Conservation (phyloP, 331 rosid species). For the Malus hybrid region DNA sequence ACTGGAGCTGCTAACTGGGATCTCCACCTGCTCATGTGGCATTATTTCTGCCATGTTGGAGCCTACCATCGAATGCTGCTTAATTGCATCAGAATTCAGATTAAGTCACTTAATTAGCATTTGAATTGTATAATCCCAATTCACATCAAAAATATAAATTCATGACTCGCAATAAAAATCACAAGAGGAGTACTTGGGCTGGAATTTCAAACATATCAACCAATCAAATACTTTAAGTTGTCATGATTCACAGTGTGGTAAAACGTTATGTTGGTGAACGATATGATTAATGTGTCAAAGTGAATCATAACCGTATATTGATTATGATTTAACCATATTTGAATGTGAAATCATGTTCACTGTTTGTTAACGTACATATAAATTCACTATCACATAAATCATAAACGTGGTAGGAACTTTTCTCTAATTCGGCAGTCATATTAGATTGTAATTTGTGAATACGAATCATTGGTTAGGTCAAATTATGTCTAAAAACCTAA, state of each 20-base stretch:
- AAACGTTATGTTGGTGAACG: too few species aligned
- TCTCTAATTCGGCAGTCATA: background rate
- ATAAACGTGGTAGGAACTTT: background rate
- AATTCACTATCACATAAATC: too few species aligned
- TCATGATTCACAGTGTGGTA: too few species aligned
- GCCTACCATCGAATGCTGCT: constrained; percentile 37
- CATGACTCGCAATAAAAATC: background rate
- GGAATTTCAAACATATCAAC: too few species aligned
- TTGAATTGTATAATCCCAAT: background rate
- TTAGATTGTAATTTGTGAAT: background rate
- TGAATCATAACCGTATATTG: too few species aligned
- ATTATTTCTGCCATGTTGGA: constrained; percentile 40
- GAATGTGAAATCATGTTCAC: too few species aligned
- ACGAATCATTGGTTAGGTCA: background rate
- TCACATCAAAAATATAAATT: background rate
- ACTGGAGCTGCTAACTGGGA: constrained; percentile 43
- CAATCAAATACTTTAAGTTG: too few species aligned
- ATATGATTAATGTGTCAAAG: too few species aligned
- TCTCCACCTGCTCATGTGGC: constrained; percentile 41
- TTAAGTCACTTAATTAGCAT: background rate
- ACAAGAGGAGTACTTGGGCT: too few species aligned
- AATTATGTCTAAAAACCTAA: too few species aligned
- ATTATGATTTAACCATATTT: too few species aligned
- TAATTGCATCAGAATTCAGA: background rate
- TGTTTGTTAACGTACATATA: too few species aligned